Conservation (phyloP, 2,329 filamentous ascomycete genomes). For the Botrytis fragariae region DNA sequence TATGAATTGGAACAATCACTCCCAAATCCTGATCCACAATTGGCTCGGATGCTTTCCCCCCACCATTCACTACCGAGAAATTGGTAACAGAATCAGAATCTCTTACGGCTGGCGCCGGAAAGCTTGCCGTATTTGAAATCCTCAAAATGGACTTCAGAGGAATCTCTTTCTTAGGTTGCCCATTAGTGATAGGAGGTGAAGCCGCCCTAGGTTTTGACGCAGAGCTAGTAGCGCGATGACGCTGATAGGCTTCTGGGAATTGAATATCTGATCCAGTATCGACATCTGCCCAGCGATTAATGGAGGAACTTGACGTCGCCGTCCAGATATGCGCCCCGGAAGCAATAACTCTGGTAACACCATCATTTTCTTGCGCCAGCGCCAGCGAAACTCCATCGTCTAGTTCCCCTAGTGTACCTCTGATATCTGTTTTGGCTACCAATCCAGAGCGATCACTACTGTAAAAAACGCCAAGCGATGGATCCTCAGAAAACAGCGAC, state of each 20-base stretch:
- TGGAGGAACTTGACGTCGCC: conserved; percentile 69
- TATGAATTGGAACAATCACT: conserved; percentile 61
- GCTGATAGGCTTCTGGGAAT: conserved; percentile 52
- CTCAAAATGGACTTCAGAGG: conserved; percentile 74
- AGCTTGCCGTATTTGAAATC: conserved; percentile 79
- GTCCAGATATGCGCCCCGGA: conserved; percentile 61
- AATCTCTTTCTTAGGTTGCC: conserved; percentile 60
- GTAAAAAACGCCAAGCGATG: conserved; percentile 85
- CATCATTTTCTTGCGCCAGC: conserved; percentile 88
- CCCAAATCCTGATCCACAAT: conserved; percentile 49
- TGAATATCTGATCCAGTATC: conserved; percentile 73
- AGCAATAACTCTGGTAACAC: conserved; percentile 65
- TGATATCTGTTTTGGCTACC: conserved; percentile 93
- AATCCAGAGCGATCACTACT: conserved; percentile 89
- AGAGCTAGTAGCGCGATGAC: conserved; percentile 49
- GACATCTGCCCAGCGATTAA: conserved; percentile 75
- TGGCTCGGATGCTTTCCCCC: conserved; percentile 59
- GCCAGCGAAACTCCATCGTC: conserved; percentile 89
- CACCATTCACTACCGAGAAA: conserved; percentile 46
- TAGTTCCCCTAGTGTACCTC: conserved; percentile 66
- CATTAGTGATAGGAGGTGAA: conserved; percentile 40
- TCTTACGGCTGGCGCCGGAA: conserved; percentile 56
- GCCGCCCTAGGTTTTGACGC: conserved; percentile 42
- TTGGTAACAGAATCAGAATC: conserved; percentile 56
- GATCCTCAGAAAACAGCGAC: conserved; percentile 88